phyloP scores from a whole-genome alignment of 1,139 yeast genomes.

The Nakaseomyces uthaithaninus region DNA sequence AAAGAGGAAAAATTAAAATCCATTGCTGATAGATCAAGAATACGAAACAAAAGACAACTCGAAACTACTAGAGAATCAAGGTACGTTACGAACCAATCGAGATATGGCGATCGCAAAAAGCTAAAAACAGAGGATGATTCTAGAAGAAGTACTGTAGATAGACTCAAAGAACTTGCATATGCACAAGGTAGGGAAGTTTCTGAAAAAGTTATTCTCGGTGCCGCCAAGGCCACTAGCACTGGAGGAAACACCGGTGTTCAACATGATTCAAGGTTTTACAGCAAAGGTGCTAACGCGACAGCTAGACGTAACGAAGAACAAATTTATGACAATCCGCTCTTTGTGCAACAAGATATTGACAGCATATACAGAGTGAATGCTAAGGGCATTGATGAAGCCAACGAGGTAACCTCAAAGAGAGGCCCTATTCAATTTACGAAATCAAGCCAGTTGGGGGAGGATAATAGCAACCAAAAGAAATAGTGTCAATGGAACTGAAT shows the following conservation, averaged over 20 bases:
- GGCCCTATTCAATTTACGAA: slow-evolving; percentile 51
- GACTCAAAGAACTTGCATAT: slow-evolving; percentile 38
- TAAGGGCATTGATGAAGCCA: slow-evolving; percentile 27
- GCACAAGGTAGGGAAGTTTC: slow-evolving; percentile 46
- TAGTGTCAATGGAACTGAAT: slow-evolving; percentile 9
- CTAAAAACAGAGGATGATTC: slow-evolving; percentile 33
- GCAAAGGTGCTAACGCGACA: slow-evolving; percentile 37
- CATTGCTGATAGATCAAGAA: slow-evolving; percentile 49
- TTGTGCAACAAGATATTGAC: slow-evolving; percentile 44
- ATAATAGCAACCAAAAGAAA: slow-evolving; percentile 24
- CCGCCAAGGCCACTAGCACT: slow-evolving; percentile 36
- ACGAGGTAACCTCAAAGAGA: slow-evolving; percentile 25
- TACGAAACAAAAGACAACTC: slow-evolving; percentile 34
- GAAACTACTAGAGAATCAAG: slow-evolving; percentile 32
- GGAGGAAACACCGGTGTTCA: slow-evolving; percentile 27
- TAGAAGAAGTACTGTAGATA: slow-evolving; percentile 40
- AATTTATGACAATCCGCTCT: slow-evolving; percentile 50
- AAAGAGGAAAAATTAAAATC: slow-evolving; percentile 52
- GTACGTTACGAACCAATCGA: background rate
- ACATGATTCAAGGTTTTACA: slow-evolving; percentile 49
- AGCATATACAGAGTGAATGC: slow-evolving; percentile 40
- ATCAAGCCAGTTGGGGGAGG: slow-evolving; percentile 27
- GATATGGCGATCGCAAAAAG: background rate
- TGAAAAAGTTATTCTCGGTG: slow-evolving; percentile 46
- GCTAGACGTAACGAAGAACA: slow-evolving; percentile 40